Evolutionary conservation across 2,329 filamentous ascomycete species (phyloP), one percentile per base, ranked within the genome.

Genomic region (Stylonectria norvegica): DNA sequence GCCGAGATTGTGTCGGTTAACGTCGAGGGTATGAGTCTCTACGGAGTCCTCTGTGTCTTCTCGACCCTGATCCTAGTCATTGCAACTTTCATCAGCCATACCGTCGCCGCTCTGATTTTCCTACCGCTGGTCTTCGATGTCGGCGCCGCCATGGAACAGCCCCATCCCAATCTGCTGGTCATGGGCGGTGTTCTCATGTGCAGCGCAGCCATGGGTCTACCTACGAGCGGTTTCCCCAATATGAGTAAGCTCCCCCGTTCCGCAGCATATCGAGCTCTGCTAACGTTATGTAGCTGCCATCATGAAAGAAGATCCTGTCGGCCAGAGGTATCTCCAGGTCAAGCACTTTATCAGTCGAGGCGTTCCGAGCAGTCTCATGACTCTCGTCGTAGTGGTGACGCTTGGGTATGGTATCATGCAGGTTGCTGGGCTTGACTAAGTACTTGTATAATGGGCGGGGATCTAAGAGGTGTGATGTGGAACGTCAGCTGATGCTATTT

Each of bases 131-230:
- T 98, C 2, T 81, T 83, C 56, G 81, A 93, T 52, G 89, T 98
- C 7, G 94, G 93, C 14, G 74, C 79, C 45, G 76, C 73, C 35
- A 95, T 98, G 89, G 79, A 84, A 3, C 76, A 95, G 61, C 90
- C 91, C 19, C 89, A 95, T 61, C 91, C 93, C 7, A 97, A 97
- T 64, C 68, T 98, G 45, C 70, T 98, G 43, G 93, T 98, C 48
- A 97, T 98, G 91, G 87, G 83, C 0, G 84, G 86, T 39, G 91
- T 95, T 9, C 69, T 98, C 48, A 98, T 98, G 89, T 96, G 93
- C 61, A 91, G 85, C 50, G 90, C 90, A n/a, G 93, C 65, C 2
- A 98, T 98, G 93, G 93, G 84, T 10, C 67, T 98, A 65, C 93
- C 93, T 3, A 98, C 93, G 0, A 91, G 85, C 61, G 94, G 93